Base-by-base conservation (phyloP, 2,329 filamentous ascomycete genomes). In the Penicillium vulpinum region DNA sequence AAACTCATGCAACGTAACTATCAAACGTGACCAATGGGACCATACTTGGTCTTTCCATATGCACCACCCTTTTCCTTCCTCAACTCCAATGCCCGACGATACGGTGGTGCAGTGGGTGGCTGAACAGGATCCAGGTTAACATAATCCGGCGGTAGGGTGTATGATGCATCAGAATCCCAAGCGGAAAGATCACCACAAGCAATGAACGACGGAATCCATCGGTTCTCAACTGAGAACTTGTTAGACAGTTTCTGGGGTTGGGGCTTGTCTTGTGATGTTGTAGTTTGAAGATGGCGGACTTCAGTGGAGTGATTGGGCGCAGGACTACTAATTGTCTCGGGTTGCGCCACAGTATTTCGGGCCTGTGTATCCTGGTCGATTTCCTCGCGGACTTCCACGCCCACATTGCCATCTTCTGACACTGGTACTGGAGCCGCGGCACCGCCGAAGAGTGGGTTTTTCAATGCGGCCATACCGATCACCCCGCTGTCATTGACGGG, bases 161-260 rank as follows among this genome's bases (percentile, higher is more conserved):
- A 97, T 5, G 92, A 94, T 4, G 94, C 93, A 80, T 99, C 94
- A 0, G 93, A 92, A 78, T 99, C 94, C 78, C 92, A 99, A 11
- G 91, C 88, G 24, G 92, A 95, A 51, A 99, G 81, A 75, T 99
- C 94, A 44, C 94, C 94, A 73, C 94, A 99, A n/a, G 94, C 92
- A 67, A 99, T 84, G 72, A 99, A 99, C 0, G 93, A 92, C 4
- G 92, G 92, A 65, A 97, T 93, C 92, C 93, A 97, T 49, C 88
- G 80, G 29, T 80, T 74, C 58, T 85, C 81, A 54, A 70, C 62
- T 61, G 71, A 63, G 49, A 71, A 73, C 43, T 67, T 69, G 46
- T 67, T 63, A 3, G 59, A 49, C 2, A 61, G 52, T 24, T 67
- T 65, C 16, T 66, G 63, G 2, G 64, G 55, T 6, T 67, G 54